phyloP scores from a whole-genome alignment of 306 rosid species.

The Rosa persica region DNA sequence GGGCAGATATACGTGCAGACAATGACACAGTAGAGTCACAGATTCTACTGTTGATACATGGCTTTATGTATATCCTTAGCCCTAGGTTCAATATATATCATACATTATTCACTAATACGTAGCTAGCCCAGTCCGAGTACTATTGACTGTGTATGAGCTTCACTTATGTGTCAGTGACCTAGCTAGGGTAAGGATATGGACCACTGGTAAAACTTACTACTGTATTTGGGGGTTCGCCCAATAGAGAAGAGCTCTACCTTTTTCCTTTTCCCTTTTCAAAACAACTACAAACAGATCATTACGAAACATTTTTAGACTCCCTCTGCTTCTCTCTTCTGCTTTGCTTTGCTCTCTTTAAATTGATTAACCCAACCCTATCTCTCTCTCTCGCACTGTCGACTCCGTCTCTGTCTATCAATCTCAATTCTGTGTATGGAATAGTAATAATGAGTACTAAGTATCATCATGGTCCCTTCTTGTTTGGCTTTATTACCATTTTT shows the following conservation, averaged over 20 bases:
- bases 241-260: constrained; percentile 44
- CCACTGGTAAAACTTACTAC: constrained; percentile 47
- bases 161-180: constrained; percentile 37
- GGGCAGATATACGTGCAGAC: constrained; percentile 70
- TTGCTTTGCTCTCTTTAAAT: background rate
- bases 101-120: background rate
- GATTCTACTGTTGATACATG: constrained; percentile 57
- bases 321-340: constrained; percentile 12
- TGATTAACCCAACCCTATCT: background rate
- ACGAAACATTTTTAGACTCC: constrained; percentile 35
- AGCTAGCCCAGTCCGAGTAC: constrained; percentile 9
- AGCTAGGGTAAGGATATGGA: constrained; percentile 32
- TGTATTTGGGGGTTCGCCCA: constrained; percentile 77
- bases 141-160: constrained; percentile 38
- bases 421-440: background rate
- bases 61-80: constrained; percentile 32
- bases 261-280: constrained; percentile 78
- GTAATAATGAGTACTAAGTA: background rate
- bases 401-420: background rate
- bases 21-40: constrained; percentile 56
- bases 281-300: constrained; percentile 49
- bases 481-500: constrained; percentile 8
- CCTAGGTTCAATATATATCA: constrained; percentile 16
- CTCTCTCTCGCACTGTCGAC: constrained; percentile 3
- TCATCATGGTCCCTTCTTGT: background rate